Evolutionary conservation across 1,284 basidiomycete genomes (phyloP).

Genomic region (Boletus sp.): DNA sequence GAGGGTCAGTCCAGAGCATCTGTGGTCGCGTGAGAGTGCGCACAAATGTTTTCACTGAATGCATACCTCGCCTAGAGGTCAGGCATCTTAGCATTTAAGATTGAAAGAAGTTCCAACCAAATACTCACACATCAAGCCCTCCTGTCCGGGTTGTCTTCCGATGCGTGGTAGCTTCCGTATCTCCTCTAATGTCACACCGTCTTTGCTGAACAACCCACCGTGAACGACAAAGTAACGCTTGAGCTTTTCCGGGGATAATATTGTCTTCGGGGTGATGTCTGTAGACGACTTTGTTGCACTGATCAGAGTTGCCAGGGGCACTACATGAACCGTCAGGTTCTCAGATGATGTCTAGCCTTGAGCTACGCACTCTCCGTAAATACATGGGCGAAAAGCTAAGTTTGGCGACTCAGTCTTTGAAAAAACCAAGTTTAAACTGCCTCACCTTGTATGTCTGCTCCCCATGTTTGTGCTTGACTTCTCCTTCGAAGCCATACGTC

Average conservation of each 20-base stretch:
- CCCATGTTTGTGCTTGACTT: conserved; percentile 94
- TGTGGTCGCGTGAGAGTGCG: conserved; percentile 27
- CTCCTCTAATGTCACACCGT: conserved; percentile 91
- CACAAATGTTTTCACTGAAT: not conserved
- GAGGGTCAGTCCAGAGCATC: conserved; percentile 95
- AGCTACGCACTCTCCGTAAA: conserved; percentile 76
- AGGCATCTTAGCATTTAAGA: conserved; percentile 6
- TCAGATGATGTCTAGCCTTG: not conserved
- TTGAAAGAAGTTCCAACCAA: conserved; percentile 2
- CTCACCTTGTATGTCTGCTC: conserved; percentile 84
- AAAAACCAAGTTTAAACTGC: conserved; percentile 1
- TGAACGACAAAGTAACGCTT: conserved; percentile 97
- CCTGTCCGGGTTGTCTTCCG: conserved; percentile 90
- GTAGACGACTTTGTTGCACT: conserved; percentile 65
- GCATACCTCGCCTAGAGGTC: conserved; percentile 53
- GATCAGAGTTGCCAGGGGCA: conserved; percentile 89
- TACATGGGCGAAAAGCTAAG: conserved; percentile 84
- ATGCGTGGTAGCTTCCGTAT: conserved; percentile 86
- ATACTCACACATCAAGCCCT: conserved; percentile 88
- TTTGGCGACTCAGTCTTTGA: conserved; percentile 13
- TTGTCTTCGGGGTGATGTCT: conserved; percentile 46
- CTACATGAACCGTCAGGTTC: conserved; percentile 39
- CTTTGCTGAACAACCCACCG: conserved; percentile 94
- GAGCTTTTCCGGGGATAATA: conserved; percentile 78
- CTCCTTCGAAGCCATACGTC: conserved; percentile 94